Percentiles rank a stretch among this genome's conserved stretches.
phyloP scores from a whole-genome alignment of 2,329 filamentous ascomycete genomes.

The Beauveria pseudobassiana region DNA sequence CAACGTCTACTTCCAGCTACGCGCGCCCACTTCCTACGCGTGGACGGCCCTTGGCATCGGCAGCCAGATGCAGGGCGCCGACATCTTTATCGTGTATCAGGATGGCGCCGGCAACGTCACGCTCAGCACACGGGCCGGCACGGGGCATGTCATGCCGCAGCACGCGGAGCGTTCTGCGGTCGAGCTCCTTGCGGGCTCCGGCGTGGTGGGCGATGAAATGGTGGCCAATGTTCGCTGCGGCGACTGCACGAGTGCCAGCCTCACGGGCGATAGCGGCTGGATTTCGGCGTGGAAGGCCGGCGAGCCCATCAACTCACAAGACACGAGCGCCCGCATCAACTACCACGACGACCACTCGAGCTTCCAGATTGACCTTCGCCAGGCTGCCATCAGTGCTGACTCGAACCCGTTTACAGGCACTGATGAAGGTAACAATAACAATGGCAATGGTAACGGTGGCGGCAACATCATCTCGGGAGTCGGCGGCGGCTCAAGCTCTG shows the following conservation, averaged over 20 bases:
- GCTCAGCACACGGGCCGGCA: conserved; percentile 47
- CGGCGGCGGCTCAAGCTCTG: conserved; percentile 12
- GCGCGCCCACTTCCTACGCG: conserved; percentile 41
- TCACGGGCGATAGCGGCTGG: conserved; percentile 38
- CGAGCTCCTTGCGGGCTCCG: conserved; percentile 51
- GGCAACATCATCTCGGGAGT: conserved; percentile 8
- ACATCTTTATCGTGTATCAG: conserved; percentile 57
- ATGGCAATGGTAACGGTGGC: conserved; percentile 3
- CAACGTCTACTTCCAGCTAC: conserved; percentile 54
- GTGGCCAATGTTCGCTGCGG: conserved; percentile 51
- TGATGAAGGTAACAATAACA: not conserved
- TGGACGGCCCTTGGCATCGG: conserved; percentile 57
- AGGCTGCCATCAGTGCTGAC: conserved; percentile 38
- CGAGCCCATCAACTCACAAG: conserved; percentile 35
- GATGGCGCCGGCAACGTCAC: conserved; percentile 53
- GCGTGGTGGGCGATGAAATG: conserved; percentile 44
- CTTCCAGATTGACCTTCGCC: conserved; percentile 42
- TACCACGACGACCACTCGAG: conserved; percentile 37
- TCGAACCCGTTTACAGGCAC: conserved; percentile 43
- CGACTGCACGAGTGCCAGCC: conserved; percentile 42
- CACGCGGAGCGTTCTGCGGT: conserved; percentile 37
- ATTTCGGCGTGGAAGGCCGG: conserved; percentile 49
- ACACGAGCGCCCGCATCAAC: conserved; percentile 30
- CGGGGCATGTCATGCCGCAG: conserved; percentile 39
- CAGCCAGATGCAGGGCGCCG: conserved; percentile 43